Conservation (phyloP, 1,139 yeast species). For the Scheffersomyces illinoinensis region DNA sequence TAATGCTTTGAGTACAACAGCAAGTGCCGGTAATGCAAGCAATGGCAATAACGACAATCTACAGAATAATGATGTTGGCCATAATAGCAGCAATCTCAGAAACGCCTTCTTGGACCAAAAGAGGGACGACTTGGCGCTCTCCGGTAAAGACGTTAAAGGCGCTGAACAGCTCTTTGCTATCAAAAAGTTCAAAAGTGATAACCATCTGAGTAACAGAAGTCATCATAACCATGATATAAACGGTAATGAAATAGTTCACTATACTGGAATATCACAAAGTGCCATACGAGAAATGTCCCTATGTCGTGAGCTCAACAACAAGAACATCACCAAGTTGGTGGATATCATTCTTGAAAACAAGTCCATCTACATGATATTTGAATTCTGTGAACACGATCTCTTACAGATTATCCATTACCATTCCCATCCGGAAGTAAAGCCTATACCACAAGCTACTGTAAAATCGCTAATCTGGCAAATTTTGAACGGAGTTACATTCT, state of each 20-base stretch:
- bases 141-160: slow-evolving; percentile 2
- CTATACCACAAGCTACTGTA: slow-evolving; percentile 74
- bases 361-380: slow-evolving; percentile 91
- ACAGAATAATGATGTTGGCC: neutral
- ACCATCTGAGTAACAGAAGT: slow-evolving; percentile 50
- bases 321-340: slow-evolving; percentile 74
- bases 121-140: neutral
- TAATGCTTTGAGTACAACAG: neutral
- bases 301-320: slow-evolving; percentile 82
- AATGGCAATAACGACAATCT: neutral
- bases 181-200: slow-evolving; percentile 91
- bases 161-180: slow-evolving; percentile 62
- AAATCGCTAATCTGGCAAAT: slow-evolving; percentile 92
- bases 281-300: slow-evolving; percentile 96
- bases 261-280: slow-evolving; percentile 94
- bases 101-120: neutral
- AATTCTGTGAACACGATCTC: slow-evolving; percentile 93
- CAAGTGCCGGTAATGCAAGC: neutral
- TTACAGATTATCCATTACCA: slow-evolving; percentile 92
- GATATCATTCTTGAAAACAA: slow-evolving; percentile 90
- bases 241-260: slow-evolving; percentile 80
- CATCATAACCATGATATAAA: slow-evolving; percentile 41
- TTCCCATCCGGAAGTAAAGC: slow-evolving; percentile 81
- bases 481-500: slow-evolving; percentile 82
- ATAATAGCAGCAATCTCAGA: neutral